Evolutionary conservation across 129 eudicot genomes (phyloP), one percentile per base, ranked within the genome.

Genomic region (Arctium lappa): DNA sequence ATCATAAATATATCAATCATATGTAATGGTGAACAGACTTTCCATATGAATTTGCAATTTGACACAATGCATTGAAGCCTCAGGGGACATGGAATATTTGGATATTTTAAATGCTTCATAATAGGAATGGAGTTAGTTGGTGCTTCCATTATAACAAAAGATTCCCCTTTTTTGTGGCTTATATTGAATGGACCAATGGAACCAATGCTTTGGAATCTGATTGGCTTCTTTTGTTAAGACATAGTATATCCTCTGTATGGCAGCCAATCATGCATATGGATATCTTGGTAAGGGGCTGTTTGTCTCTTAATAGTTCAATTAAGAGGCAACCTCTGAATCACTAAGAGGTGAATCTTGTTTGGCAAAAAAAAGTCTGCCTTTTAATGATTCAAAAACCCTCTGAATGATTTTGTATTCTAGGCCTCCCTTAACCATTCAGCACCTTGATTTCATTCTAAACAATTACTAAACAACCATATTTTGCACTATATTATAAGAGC

Each of bases 121-220:
- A 69, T 66, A 80, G 70, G 37, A 66, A 34, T 66, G 70, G 50
- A 76, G 70, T 42, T 63, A 50, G 70, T 36, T 83, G 77, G 31
- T 83, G 82, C 66, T 66, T 75, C 68, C 73, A 46, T 48, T 66
- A 68, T 30, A 82, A 39, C 72, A 40, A 76, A 83, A 72, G 79
- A 77, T 83, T 48, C 77, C 70, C 82, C 74, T 7, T 75, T 44
- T 80, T 72, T 78, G 79, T 77, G 79, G 82, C 68, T 77, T 53
- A n/a, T 72, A 38, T 39, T 77, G 79, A 38, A 72, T 30, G 73
- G 82, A 78, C 73, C 42, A 27, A 70, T 27, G 5, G 77, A 83
- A 77, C 36, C 27, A 18, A 78, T 83, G 42, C 86, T 40, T 15
- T 56, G 82, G 73, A 77, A 83, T 77, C 73, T 72, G 46, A 53